Conservation (phyloP, 2,329 filamentous ascomycete species). For the Rhexocercosporidium sp. region DNA sequence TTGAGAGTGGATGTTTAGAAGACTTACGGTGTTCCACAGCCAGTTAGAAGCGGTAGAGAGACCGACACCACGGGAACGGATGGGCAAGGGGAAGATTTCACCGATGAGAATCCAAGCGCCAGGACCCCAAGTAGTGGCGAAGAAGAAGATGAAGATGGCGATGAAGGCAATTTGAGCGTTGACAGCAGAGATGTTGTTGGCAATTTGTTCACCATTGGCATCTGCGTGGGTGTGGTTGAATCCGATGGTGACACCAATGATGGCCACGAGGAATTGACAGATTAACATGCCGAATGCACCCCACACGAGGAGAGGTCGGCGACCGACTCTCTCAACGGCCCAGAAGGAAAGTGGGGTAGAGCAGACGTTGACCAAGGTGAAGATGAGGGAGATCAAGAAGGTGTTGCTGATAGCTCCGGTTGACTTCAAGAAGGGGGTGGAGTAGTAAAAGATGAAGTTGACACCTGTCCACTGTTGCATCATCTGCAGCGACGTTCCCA, state of each 20-base stretch:
- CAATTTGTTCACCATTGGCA: constrained; percentile 47
- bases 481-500: constrained; percentile 78
- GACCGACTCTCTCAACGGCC: constrained; percentile 81
- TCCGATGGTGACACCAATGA: constrained; percentile 69
- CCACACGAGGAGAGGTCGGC: constrained; percentile 78
- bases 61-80: constrained; percentile 85
- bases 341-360: constrained; percentile 90
- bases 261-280: constrained; percentile 85
- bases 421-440: constrained; percentile 81
- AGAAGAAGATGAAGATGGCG: constrained; percentile 92
- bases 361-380: constrained; percentile 84
- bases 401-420: constrained; percentile 76
- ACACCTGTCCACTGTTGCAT: constrained; percentile 80
- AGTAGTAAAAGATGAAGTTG: constrained; percentile 93
- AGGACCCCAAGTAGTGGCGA: constrained; percentile 87
- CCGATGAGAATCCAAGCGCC: constrained; percentile 80
- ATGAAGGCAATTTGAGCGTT: constrained; percentile 82
- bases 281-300: constrained; percentile 83
- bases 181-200: constrained; percentile 59
- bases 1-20: background rate
- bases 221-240: constrained; percentile 19
- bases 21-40: constrained; percentile 73
- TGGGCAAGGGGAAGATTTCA: constrained; percentile 88
- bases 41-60: constrained; percentile 90
- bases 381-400: constrained; percentile 85